Evolutionary conservation across 106 monocot genomes (phyloP).

Genomic region (Gastrodia elata): DNA sequence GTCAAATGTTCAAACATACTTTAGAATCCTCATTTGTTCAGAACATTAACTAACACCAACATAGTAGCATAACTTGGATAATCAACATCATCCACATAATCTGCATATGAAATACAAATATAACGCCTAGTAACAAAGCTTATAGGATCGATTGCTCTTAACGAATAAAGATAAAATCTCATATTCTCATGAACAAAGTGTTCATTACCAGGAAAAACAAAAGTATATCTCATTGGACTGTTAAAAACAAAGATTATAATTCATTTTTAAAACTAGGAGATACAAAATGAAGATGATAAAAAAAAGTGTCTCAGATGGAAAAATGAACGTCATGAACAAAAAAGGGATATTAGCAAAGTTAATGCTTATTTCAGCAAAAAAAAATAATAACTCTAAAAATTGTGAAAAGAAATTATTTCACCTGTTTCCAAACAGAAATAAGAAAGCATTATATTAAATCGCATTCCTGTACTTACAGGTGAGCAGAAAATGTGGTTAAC

Average conservation of each 20-base stretch:
- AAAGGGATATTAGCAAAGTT: neutral
- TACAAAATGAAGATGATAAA: neutral
- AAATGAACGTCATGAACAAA: neutral
- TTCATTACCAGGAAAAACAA: neutral
- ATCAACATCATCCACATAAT: no score
- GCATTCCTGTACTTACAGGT: constrained; percentile 41
- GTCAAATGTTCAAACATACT: no score
- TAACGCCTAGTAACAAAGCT: no score
- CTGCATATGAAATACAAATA: no score
- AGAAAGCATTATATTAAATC: neutral
- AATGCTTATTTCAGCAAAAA: neutral
- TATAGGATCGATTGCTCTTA: no score
- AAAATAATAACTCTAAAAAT: neutral
- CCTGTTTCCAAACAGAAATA: neutral
- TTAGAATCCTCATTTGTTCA: no score
- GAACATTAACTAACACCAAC: no score
- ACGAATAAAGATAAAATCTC: no score
- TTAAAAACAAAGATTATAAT: neutral
- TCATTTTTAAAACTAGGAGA: neutral
- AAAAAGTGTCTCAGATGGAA: neutral
- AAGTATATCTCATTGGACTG: neutral
- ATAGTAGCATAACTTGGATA: no score
- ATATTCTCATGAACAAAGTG: neutral
- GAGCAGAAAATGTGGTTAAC: constrained; percentile 50
- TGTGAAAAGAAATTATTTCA: neutral